Base-by-base conservation (phyloP, 2,329 filamentous ascomycete species). In the Xylariaceae sp. region DNA sequence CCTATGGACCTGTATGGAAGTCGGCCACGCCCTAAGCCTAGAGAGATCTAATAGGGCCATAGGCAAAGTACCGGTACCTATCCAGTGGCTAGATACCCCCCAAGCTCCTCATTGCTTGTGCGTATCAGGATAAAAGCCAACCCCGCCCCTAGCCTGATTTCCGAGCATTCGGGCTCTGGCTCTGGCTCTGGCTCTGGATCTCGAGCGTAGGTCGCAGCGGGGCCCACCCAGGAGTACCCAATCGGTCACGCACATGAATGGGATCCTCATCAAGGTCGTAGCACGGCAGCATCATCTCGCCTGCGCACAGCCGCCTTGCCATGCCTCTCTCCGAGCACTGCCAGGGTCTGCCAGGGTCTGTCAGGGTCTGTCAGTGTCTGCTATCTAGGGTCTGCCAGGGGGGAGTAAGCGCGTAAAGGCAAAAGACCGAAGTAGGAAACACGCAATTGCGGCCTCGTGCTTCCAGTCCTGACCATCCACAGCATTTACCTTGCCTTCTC, bases 91-190 rank as follows among this genome's bases (percentile, higher is more conserved):
- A 37, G 32, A 34, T 34, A 40, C 29, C 29, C 30, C 46, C 31
- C 44, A 37, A 26, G 41, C 35, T 46, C 42, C 35, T 19, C 19
- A 19, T 19, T 19, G 19, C 4, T 37, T 12, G 29, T 44, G 41
- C 42, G 42, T 44, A 50, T 47, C 37, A 47, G 47, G n/a, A 47
- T 29, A 19, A 31, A n/a, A 40, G 41, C 37, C 45, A 47, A 27
- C 27, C 37, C 26, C 45, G 43, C 30, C 44, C 47, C 34, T 43
- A 50, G 44, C 47, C 53, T 51, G 54, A 51, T 50, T 59, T 54
- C 54, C 54, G 54, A 59, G 26, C 37, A 35, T 31, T 59, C 49
- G 54, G 54, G 51, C 46, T 57, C 47, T 30, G 41, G 56, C 51
- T 50, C 48, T 51, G 54, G 51, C 45, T 59, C 48, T 31, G 43